A percentile compares a stretch with the other conserved stretches of the same genome.
Evolutionary conservation across 192 early-diverging fungal genomes (phyloP).

Genomic region (Podila clonocystis): DNA sequence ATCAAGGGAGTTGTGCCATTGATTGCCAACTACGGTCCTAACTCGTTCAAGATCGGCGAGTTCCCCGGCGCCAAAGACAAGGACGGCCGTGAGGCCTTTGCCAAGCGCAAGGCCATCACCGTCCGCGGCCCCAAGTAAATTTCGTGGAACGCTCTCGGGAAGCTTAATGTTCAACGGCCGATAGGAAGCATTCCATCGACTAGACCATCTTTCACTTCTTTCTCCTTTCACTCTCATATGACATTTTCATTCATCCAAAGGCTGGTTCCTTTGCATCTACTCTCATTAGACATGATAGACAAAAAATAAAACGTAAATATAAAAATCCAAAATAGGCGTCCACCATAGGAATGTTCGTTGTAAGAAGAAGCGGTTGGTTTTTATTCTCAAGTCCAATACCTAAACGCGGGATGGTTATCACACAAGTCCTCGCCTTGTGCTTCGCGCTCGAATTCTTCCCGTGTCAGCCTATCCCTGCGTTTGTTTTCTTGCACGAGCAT

Average conservation of each 20-base stretch:
- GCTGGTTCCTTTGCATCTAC: too few relatives aligned
- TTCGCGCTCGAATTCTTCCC: conserved; percentile 20
- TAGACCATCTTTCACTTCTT: too few relatives aligned
- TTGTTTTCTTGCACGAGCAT: conserved; percentile 17
- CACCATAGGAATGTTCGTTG: too few relatives aligned
- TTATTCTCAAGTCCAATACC: conserved; percentile 13
- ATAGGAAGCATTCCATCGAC: too few relatives aligned
- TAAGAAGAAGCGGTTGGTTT: too few relatives aligned
- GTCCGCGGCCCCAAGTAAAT: neutral
- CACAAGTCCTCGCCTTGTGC: conserved; percentile 24
- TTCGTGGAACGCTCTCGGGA: too few relatives aligned
- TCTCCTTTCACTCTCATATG: too few relatives aligned
- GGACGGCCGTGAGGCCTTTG: conserved; percentile 1
- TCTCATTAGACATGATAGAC: too few relatives aligned
- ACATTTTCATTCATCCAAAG: too few relatives aligned
- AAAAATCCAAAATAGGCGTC: too few relatives aligned
- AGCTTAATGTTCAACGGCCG: too few relatives aligned
- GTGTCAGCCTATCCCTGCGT: conserved; percentile 13
- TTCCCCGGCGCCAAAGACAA: conserved; percentile 50
- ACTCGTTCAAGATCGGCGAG: conserved; percentile 43
- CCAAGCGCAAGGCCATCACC: conserved; percentile 10
- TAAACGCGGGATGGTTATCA: conserved; percentile 43
- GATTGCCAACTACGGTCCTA: conserved; percentile 51
- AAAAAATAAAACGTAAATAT: too few relatives aligned
- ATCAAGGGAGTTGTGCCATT: conserved; percentile 54